A percentile compares a stretch with the other conserved stretches of the same genome.
Conservation (phyloP, 1,284 basidiomycete species). For the Puccinia horiana region DNA sequence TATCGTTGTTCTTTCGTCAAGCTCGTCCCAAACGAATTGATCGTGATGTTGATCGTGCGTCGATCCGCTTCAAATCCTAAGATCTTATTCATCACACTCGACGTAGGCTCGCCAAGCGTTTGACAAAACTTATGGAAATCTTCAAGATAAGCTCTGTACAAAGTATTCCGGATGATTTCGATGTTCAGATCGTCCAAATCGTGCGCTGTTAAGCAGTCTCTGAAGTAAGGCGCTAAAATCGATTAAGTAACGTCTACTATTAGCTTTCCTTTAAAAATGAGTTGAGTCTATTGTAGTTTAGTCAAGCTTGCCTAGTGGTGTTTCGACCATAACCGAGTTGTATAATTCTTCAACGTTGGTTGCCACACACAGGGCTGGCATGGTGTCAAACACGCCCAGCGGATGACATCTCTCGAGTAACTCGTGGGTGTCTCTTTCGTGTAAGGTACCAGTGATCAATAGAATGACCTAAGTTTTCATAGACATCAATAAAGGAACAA, state of each 20-base stretch:
- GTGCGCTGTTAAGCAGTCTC: slow-evolving; percentile 87
- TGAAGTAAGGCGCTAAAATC: slow-evolving; percentile 87
- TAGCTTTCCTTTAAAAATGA: slow-evolving; percentile 46
- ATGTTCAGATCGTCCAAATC: slow-evolving; percentile 99
- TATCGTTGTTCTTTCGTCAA: slow-evolving; percentile 94
- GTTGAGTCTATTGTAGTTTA: background rate
- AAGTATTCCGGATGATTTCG: slow-evolving; percentile 99
- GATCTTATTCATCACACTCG: slow-evolving; percentile 83
- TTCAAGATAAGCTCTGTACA: slow-evolving; percentile 98
- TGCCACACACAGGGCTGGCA: slow-evolving; percentile 98
- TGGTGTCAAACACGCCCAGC: slow-evolving; percentile 95
- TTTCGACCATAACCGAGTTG: slow-evolving; percentile 94
- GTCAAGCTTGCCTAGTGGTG: slow-evolving; percentile 75
- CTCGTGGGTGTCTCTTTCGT: slow-evolving; percentile 96
- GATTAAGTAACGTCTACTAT: background rate
- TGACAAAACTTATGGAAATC: slow-evolving; percentile 87
- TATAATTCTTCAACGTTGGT: slow-evolving; percentile 99
- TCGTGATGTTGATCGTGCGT: slow-evolving; percentile 91
- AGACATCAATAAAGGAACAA: slow-evolving; percentile 63
- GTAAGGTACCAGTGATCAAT: slow-evolving; percentile 93
- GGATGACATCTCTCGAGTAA: slow-evolving; percentile 95
- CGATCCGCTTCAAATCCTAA: slow-evolving; percentile 61
- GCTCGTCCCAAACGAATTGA: slow-evolving; percentile 97
- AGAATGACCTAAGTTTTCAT: slow-evolving; percentile 59
- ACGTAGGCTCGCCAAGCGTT: slow-evolving; percentile 78